Evolutionary conservation across 495 filamentous ascomycete species (phyloP).

Genomic region (Neurospora africana): DNA sequence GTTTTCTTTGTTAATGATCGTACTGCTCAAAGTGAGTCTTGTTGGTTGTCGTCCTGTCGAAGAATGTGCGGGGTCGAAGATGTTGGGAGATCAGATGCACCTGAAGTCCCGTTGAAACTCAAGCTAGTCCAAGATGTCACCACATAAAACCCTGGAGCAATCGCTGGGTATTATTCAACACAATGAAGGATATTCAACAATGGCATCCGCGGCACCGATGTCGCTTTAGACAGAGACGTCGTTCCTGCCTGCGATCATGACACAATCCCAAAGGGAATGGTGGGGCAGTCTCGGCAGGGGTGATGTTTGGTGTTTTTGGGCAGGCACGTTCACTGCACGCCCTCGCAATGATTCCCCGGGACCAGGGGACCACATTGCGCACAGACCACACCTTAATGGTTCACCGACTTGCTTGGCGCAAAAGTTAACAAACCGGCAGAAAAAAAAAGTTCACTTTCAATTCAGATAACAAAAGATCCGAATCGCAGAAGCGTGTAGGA

Average conservation of each 20-base stretch:
- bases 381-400: conserved; percentile 22
- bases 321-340: background rate
- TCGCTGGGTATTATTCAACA: background rate
- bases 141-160: background rate
- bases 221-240: background rate
- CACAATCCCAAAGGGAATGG: background rate
- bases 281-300: background rate
- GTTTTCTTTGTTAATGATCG: background rate
- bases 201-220: background rate
- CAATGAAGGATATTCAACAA: background rate
- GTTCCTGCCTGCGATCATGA: background rate
- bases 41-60: background rate
- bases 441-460: conserved; percentile 20
- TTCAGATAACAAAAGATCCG: conserved; percentile 8
- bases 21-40: background rate
- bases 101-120: background rate
- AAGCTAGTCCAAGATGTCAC: background rate
- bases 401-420: conserved; percentile 11
- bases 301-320: background rate
- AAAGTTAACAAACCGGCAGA: conserved; percentile 21
- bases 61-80: background rate
- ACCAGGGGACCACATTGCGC: background rate
- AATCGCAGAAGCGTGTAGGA: background rate
- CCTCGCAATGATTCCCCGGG: background rate
- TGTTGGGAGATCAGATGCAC: background rate